Evolutionary conservation across 78 protist genomes (phyloP).

Genomic region (Monocercomonoides exilis): DNA sequence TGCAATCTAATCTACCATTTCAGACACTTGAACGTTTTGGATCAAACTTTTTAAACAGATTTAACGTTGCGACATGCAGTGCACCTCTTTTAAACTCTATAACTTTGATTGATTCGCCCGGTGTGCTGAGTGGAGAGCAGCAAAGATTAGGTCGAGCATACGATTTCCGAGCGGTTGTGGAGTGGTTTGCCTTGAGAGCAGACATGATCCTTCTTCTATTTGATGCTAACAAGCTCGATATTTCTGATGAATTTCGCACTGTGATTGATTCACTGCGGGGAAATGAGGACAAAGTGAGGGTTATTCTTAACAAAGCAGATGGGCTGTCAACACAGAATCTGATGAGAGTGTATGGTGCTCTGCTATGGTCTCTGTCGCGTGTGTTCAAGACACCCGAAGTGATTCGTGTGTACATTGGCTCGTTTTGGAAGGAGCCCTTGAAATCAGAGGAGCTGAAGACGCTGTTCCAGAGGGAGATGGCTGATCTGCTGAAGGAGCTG

Average conservation of each 20-base stretch:
- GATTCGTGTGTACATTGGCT: constrained; percentile 72
- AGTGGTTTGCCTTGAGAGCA: constrained; percentile 19
- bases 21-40: constrained; percentile 64
- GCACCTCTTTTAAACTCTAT: constrained; percentile 47
- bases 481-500: constrained; percentile 49
- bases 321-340: constrained; percentile 62
- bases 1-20: constrained; percentile 66
- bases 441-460: background rate
- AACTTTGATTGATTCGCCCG: constrained; percentile 77
- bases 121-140: constrained; percentile 71
- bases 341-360: constrained; percentile 83
- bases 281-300: constrained; percentile 71
- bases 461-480: constrained; percentile 20
- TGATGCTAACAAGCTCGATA: constrained; percentile 84
- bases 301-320: constrained; percentile 80
- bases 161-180: constrained; percentile 42
- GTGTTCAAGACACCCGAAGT: constrained; percentile 68
- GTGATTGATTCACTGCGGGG: constrained; percentile 54
- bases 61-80: constrained; percentile 35
- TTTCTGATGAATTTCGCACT: constrained; percentile 60
- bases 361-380: constrained; percentile 73
- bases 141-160: constrained; percentile 69
- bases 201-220: constrained; percentile 77
- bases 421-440: constrained; percentile 70
- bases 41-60: constrained; percentile 36